phyloP scores from a whole-genome alignment of 2,329 filamentous ascomycete genomes.

The Aspergillus sp. region DNA sequence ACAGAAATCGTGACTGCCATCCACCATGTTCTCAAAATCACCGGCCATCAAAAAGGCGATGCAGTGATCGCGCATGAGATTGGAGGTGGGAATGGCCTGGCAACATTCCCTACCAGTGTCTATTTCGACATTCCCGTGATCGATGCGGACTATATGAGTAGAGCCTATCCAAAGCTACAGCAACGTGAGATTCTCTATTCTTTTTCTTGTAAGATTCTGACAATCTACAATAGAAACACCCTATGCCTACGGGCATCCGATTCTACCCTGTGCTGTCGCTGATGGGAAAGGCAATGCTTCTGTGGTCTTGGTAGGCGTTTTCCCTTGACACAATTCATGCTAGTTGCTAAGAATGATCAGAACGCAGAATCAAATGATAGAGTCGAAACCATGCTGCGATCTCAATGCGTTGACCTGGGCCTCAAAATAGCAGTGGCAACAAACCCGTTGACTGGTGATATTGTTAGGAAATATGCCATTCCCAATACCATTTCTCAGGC shows the following conservation, averaged over 20 bases:
- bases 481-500: conserved; percentile 26
- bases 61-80: conserved; percentile 26
- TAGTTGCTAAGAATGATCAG: conserved; percentile 1
- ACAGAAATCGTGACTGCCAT: conserved; percentile 5
- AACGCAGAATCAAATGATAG: conserved; percentile 19
- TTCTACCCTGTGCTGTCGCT: conserved; percentile 33
- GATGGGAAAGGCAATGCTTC: conserved; percentile 40
- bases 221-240: conserved; percentile 32
- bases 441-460: conserved; percentile 15
- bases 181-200: conserved; percentile 8
- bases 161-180: conserved; percentile 36
- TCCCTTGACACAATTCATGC: not conserved
- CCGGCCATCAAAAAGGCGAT: conserved; percentile 27
- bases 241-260: conserved; percentile 37
- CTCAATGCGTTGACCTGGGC: conserved; percentile 21
- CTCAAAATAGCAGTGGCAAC: conserved; percentile 16
- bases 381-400: conserved; percentile 20
- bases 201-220: not conserved
- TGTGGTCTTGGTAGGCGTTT: conserved; percentile 11
- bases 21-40: conserved; percentile 13
- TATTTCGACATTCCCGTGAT: conserved; percentile 35
- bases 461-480: conserved; percentile 20
- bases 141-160: conserved; percentile 45
- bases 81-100: conserved; percentile 33
- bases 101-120: conserved; percentile 20